phyloP scores from a whole-genome alignment of 2,329 filamentous ascomycete genomes.

The Bipolaris victoriae region DNA sequence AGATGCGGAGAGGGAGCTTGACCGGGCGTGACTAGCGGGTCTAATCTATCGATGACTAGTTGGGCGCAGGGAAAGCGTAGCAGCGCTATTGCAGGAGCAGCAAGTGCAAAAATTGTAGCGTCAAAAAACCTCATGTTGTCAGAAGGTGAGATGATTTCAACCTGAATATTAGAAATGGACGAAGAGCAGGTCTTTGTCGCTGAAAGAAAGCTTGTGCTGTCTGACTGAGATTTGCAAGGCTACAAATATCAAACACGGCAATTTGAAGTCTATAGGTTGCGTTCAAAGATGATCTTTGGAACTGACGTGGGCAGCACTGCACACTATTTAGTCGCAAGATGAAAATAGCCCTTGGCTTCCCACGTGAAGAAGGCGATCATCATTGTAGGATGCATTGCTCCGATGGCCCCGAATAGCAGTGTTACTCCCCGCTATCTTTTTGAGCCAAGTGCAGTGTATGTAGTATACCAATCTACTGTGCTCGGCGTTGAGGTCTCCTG shows the following conservation, averaged over 20 bases:
- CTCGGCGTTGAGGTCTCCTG: background rate
- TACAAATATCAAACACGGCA: background rate
- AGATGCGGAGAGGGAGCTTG: constrained; percentile 32
- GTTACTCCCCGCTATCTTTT: background rate
- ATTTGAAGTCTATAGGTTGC: constrained; percentile 1
- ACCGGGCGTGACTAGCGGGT: constrained; percentile 35
- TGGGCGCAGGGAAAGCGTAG: constrained; percentile 36
- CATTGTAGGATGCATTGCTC: background rate
- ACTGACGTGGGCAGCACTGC: background rate
- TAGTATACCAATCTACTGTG: background rate
- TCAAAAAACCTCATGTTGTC: constrained; percentile 28
- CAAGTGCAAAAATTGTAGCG: constrained; percentile 17
- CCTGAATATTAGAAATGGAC: background rate
- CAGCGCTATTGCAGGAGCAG: constrained; percentile 27
- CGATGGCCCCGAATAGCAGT: no score
- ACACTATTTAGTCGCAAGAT: background rate
- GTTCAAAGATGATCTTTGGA: background rate
- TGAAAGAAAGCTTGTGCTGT: constrained; percentile 6
- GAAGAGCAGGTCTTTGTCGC: no score
- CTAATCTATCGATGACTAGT: constrained; percentile 31
- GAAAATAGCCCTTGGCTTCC: background rate
- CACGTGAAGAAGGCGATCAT: background rate
- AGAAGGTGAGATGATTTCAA: background rate
- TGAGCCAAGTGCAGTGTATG: background rate
- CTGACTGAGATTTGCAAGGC: background rate